phyloP scores from a whole-genome alignment of 75 land plant genomes.

The Azolla pinnata region DNA sequence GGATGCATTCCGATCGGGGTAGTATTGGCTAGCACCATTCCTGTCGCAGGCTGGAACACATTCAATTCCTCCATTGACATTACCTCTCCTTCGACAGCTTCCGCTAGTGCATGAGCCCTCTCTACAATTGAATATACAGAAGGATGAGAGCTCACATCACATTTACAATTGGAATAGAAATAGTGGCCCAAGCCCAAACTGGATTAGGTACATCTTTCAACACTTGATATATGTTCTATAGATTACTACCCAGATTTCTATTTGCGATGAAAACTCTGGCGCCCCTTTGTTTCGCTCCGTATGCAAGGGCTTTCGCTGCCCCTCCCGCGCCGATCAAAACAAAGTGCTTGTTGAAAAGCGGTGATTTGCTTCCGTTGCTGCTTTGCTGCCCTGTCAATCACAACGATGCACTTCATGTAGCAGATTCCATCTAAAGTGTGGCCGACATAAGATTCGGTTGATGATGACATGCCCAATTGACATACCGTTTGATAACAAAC shows the following conservation, averaged over 20 bases:
- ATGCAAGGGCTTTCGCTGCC: conserved; percentile 44
- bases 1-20: conserved; percentile 46
- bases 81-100: conserved; percentile 34
- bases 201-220: background rate
- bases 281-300: conserved; percentile 39
- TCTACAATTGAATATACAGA: conserved; percentile 14
- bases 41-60: conserved; percentile 27
- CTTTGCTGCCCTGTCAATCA: background rate
- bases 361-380: conserved; percentile 4
- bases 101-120: conserved; percentile 33
- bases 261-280: conserved; percentile 35
- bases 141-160: background rate
- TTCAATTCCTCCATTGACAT: conserved; percentile 22
- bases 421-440: background rate
- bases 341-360: conserved; percentile 27
- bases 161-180: background rate
- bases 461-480: too few relatives aligned
- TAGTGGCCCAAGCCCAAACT: background rate
- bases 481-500: background rate
- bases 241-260: conserved; percentile 25
- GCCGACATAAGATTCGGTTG: background rate
- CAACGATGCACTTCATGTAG: background rate
- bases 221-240: background rate
- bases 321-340: conserved; percentile 54
- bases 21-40: conserved; percentile 39